Evolutionary conservation across 345 rosid species (phyloP).

Genomic region (Eucalyptus shirleyi): DNA sequence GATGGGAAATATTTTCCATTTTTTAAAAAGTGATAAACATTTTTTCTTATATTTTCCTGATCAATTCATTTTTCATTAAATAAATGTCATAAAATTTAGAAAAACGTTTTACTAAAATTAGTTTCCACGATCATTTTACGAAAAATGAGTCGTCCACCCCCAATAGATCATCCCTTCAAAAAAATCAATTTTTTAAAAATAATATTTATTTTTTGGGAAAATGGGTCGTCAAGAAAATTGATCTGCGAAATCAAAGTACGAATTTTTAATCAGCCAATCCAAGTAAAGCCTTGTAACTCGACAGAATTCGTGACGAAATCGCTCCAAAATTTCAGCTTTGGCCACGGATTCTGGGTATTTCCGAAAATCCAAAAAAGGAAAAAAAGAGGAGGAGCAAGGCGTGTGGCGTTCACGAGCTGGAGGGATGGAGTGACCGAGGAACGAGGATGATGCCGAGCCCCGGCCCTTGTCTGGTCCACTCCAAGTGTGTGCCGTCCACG

Average conservation of each 20-base stretch:
- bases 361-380: neutral
- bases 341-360: neutral
- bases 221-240: neutral
- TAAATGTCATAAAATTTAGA: no score
- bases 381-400: neutral
- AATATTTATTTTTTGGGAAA: neutral
- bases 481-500: neutral
- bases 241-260: neutral
- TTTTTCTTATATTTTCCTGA: fast-evolving
- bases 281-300: neutral
- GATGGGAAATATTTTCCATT: no score
- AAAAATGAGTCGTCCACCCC: fast-evolving
- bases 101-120: fast-evolving
- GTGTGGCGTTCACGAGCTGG: neutral
- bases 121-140: fast-evolving
- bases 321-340: neutral
- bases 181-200: neutral
- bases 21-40: no score
- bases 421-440: neutral
- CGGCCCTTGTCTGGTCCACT: neutral
- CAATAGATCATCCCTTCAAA: fast-evolving
- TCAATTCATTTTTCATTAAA: no score
- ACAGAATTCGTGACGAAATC: neutral
- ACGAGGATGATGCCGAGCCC: neutral
- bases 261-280: neutral